phyloP scores from a whole-genome alignment of 345 rosid genomes.

The Tarenaya hassleriana region DNA sequence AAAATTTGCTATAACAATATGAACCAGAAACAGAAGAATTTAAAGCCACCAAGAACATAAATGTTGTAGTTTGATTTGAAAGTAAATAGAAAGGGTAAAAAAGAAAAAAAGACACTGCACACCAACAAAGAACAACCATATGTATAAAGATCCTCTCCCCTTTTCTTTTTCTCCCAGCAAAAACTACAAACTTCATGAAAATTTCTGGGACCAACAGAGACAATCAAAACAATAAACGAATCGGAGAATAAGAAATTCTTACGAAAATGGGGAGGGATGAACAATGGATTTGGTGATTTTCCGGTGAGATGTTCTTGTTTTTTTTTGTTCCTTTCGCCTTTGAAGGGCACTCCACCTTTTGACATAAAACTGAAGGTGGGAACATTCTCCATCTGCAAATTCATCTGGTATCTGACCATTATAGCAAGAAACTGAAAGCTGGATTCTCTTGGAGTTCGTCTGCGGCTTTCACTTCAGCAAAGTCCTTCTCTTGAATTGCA shows the following conservation, averaged over 20 bases:
- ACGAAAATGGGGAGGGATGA: conserved; percentile 6
- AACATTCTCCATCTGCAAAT: conserved; percentile 4
- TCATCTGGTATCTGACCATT: conserved; percentile 19
- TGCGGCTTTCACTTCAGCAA: conserved; percentile 69
- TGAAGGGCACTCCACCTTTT: conserved; percentile 16
- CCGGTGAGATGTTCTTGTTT: conserved; percentile 1
- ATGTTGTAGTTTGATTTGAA: too few relatives aligned
- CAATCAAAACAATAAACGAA: conserved; percentile 11
- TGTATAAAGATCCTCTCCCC: neutral
- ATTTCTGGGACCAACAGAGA: conserved; percentile 13
- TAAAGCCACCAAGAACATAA: too few relatives aligned
- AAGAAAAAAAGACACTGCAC: too few relatives aligned
- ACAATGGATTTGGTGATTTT: conserved; percentile 3
- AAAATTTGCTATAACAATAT: too few relatives aligned
- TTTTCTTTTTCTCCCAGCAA: conserved; percentile 11
- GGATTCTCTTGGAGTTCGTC: conserved; percentile 78
- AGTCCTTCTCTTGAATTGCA: conserved; percentile 79
- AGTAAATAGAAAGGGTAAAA: too few relatives aligned
- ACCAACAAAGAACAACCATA: too few relatives aligned
- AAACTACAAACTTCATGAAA: neutral
- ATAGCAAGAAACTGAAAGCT: conserved; percentile 74
- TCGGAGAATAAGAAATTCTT: conserved; percentile 4
- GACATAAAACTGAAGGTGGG: neutral
- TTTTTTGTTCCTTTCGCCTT: conserved; percentile 2
- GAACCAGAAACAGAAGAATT: too few relatives aligned